Evolutionary conservation across 768 basidiomycete genomes (phyloP), one percentile per base, ranked within the genome.

Genomic region (Rossbeevera mucosa): DNA sequence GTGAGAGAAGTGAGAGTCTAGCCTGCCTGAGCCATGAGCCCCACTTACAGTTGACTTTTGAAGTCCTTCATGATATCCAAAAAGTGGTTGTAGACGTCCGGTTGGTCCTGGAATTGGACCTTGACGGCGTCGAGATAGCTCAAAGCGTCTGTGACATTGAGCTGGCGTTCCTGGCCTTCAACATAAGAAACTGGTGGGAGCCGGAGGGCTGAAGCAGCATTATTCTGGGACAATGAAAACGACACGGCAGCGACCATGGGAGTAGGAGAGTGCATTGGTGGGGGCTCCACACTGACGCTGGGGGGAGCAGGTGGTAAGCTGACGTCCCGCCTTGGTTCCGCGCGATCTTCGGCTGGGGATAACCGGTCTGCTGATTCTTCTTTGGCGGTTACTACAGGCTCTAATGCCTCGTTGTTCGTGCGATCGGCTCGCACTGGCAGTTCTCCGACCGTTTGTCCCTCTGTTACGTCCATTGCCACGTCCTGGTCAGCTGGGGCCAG

Each of bases 21-120:
- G 25, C 22, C 30, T n/a, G 11, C n/a, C n/a, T 14, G 21, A 54
- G 28, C 16, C 38, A 31, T 21, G 9, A 7, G 2, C 36, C 18
- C 48, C 18, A 68, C 80, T 48, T 54, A 82, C 80, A 72, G 51
- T 53, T 86, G 82, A 38, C 82, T 80, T 70, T 83, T 84, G 70
- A 83, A 88, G 58, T 88, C 86, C 63, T 86, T 86, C 86, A 85
- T 85, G 58, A 85, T 83, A 53, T 85, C 81, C 61, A 83, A 64
- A 59, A 82, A 81, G 18, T 73, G 71, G 54, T 85, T 85, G 67
- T 85, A 85, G 5, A 83, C 81, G 22, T 82, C 80, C 0, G 82
- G 81, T 33, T 76, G 73, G 56, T 80, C 76, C 22, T 74, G 69
- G 57, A 85, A 84, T 59, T 79, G 80, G 41, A 75, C 63, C 65